Evolutionary conservation across 768 basidiomycete genomes (phyloP), one percentile per base, ranked within the genome.

Genomic region (Auricularia sp.): DNA sequence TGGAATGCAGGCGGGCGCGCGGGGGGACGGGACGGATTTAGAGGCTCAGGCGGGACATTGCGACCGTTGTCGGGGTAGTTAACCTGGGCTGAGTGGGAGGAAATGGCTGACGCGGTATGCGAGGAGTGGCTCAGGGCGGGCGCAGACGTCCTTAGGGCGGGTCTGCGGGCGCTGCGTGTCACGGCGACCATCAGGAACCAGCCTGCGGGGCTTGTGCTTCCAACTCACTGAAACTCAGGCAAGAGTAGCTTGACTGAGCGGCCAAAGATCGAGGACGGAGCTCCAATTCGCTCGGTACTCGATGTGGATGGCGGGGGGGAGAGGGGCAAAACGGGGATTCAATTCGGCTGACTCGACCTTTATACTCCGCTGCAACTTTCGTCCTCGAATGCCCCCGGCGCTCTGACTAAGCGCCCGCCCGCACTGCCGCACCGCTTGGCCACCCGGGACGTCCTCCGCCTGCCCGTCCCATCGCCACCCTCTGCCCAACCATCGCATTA

Each of bases 81-180:
- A 1, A n/a, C 8, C 56, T 29, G 14, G 56, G 24, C 7, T 33
- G 18, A 18, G 54, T 54, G 54, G 56, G 56, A 6, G 56, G 56
- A 59, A 59, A 59, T 59, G 56, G 56, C 56, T 59, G 56, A 34
- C 56, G 56, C 56, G 56, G 33, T 35, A 4, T 33, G 56, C 56
- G 56, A 59, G 34, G 21, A 14, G 24, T 29, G 24, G 56, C 24
- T 24, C 16, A 29, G 14, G 24, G 14, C 56, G 11, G 47, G 56
- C 24, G 56, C 56, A 59, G 56, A 59, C 56, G 16, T 59, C 56
- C 14, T 29, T 29, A 24, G 24, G 56, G 56, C 11, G 13, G 29
- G 56, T 59, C 56, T 59, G 56, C 56, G 56, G 56, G 56, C 34
- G 56, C 56, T 59, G 56, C 56, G 56, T 4, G 56, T 59, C 14